phyloP scores from a whole-genome alignment of 441 rosid genomes.

The Gossypium trilobum region DNA sequence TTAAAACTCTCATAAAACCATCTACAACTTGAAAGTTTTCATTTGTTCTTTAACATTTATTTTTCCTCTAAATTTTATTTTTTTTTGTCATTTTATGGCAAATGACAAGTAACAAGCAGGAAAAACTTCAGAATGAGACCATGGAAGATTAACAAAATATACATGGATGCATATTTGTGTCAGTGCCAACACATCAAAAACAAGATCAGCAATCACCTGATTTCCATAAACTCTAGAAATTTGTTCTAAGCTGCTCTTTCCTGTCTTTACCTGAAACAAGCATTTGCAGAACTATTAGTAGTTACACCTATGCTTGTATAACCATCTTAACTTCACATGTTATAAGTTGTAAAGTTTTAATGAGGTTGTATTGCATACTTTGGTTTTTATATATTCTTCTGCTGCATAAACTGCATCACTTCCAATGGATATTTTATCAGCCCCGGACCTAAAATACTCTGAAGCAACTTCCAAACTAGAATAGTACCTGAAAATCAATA shows the following conservation, averaged over 20 bases:
- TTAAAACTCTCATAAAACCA: not conserved
- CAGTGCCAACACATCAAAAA: not conserved
- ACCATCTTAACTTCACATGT: not conserved
- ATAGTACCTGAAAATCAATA: constrained; percentile 48
- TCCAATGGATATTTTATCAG: constrained; percentile 92
- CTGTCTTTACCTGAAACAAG: constrained; percentile 57
- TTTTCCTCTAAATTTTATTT: not conserved
- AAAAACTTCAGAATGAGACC: not conserved
- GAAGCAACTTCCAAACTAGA: constrained; percentile 98
- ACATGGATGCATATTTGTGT: not conserved
- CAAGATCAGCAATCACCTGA: constrained; percentile 45
- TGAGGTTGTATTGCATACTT: constrained; percentile 37
- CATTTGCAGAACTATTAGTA: constrained; percentile 16
- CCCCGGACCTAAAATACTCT: constrained; percentile 94
- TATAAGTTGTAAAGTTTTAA: constrained; percentile 2
- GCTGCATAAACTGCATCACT: constrained; percentile 94
- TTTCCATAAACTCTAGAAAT: constrained; percentile 91
- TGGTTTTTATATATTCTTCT: constrained; percentile 73
- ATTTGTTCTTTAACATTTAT: not conserved
- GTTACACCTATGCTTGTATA: constrained; percentile 12
- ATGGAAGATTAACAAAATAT: not conserved
- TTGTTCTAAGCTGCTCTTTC: constrained; percentile 86
- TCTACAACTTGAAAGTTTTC: not conserved
- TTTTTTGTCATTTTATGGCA: not conserved
- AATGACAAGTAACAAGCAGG: not conserved